phyloP scores from a whole-genome alignment of 805 yeast genomes.

The Teunomyces cretensis region DNA sequence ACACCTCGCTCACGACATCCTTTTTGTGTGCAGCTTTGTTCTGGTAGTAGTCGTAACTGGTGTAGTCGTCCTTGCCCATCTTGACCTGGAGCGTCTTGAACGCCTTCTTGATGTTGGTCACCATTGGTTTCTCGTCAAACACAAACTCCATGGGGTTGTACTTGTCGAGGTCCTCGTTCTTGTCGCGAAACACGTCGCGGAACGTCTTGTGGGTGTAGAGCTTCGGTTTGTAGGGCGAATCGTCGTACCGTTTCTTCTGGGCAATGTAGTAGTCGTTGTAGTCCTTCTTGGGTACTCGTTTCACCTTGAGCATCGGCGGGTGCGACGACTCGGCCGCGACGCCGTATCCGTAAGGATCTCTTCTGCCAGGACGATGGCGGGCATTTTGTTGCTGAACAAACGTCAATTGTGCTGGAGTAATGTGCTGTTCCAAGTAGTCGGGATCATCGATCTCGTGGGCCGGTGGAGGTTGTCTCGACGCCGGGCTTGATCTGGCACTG shows the following conservation, averaged over 20 bases:
- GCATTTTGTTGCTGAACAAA: conserved; percentile 3
- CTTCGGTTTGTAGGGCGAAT: conserved; percentile 33
- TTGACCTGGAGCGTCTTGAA: conserved; percentile 28
- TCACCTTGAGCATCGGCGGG: not conserved
- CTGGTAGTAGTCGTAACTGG: conserved; percentile 36
- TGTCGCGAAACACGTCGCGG: conserved; percentile 34
- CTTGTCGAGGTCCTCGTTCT: conserved; percentile 26
- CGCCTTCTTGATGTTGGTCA: conserved; percentile 18
- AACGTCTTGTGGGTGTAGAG: conserved; percentile 41
- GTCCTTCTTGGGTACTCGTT: conserved; percentile 5
- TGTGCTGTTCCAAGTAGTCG: conserved; percentile 30
- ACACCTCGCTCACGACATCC: conserved; percentile 17
- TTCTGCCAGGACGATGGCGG: conserved; percentile 2
- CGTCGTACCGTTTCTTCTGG: conserved; percentile 36
- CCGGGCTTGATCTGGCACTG: conserved; percentile 3
- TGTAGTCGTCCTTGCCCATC: conserved; percentile 31
- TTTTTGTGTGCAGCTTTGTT: conserved; percentile 15
- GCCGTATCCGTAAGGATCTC: not conserved
- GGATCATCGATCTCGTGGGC: conserved; percentile 10
- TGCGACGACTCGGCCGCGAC: not conserved
- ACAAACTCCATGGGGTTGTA: conserved; percentile 43
- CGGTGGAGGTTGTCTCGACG: not conserved
- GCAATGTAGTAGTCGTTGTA: conserved; percentile 35
- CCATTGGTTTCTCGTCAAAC: conserved; percentile 27
- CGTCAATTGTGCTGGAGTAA: conserved; percentile 41